Percentiles rank a stretch among this genome's conserved stretches.
These are phyloP conservation scores for Saturnispora galanensis DNA, from an alignment of 805 yeast species.

Conservation along the genomic window DNA sequence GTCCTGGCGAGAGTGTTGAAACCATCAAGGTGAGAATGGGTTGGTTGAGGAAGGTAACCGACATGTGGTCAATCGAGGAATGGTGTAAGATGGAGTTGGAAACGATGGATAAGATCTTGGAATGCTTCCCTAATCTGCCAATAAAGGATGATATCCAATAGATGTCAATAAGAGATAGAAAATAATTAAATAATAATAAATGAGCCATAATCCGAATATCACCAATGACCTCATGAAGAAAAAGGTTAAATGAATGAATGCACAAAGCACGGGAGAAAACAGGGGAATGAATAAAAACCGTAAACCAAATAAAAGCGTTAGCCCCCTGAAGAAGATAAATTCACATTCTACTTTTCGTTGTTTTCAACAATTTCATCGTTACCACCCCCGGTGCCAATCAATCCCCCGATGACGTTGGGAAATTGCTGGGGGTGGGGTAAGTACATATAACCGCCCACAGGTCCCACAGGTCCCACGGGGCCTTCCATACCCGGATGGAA, in stretches of 20 bases:
- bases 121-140: conserved; percentile 42
- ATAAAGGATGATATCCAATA: neutral
- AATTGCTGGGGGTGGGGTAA: conserved; percentile 15
- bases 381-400: neutral
- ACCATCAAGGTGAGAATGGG: conserved; percentile 54
- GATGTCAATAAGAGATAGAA: neutral
- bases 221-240: too few species aligned
- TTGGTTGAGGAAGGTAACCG: conserved; percentile 61
- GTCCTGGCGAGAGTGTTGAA: conserved; percentile 37
- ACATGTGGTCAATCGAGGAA: conserved; percentile 44
- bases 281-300: too few species aligned
- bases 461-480: conserved; percentile 17
- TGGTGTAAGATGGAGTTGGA: conserved; percentile 41
- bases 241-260: too few species aligned
- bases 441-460: conserved; percentile 23
- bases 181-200: neutral
- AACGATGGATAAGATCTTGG: conserved; percentile 33
- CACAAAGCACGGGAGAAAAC: too few species aligned
- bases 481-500: conserved; percentile 19
- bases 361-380: neutral
- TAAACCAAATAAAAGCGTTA: too few species aligned
- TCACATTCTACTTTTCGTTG: too few species aligned
- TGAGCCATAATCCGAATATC: neutral
- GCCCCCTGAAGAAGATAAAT: too few species aligned
- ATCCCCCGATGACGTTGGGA: conserved; percentile 14